Evolutionary conservation across 805 yeast genomes (phyloP), one percentile per base, ranked within the genome.

Genomic region (Nakazawaea pomicola): DNA sequence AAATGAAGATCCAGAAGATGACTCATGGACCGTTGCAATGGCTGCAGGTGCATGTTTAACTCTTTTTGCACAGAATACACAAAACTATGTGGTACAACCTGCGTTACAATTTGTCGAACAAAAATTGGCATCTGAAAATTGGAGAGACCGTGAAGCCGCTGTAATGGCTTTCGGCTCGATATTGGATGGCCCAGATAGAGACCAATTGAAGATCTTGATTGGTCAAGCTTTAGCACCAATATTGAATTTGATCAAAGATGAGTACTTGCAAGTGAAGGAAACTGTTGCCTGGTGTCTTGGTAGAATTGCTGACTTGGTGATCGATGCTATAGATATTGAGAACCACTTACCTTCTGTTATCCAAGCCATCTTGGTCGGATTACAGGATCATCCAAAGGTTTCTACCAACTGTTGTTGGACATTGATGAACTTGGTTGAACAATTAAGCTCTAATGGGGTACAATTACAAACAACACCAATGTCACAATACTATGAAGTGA

Each of bases 211-310:
- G 38, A 62, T 64, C 6, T 72, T 89, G 40, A 82, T 91, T 47
- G 77, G 74, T 25, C 91, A 86, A 67, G 97, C 98, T 2, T 68
- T 93, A 47, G 76, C 75, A 25, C 88, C 96, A 16, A 83, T 93
- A 43, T 68, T 90, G 42, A 58, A 60, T 12, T 71, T 91, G 57
- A 87, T 90, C 66, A 68, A 64, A 30, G 98, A 93, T 62, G 74
- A 77, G 21, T 67, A 74, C 27, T 68, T 88, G 49, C 95, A 88
- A 56, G 99, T 93, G 20, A 84, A 87, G 58, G 99, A 93, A 58
- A 90, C 99, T 1, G 96, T 89, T 25, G 95, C 98, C 4, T 93
- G 99, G 99, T 91, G 98, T 66, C 70, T 93, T 46, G 99, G 99
- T 44, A 79, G 96, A 62, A 87, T 93, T 52, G 95, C 97, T 9